Percentiles rank a stretch among this genome's conserved stretches.
These are phyloP conservation scores for Rosellinia necatrix DNA, from an alignment of 2,329 filamentous ascomycete species.

Conservation along the genomic window DNA sequence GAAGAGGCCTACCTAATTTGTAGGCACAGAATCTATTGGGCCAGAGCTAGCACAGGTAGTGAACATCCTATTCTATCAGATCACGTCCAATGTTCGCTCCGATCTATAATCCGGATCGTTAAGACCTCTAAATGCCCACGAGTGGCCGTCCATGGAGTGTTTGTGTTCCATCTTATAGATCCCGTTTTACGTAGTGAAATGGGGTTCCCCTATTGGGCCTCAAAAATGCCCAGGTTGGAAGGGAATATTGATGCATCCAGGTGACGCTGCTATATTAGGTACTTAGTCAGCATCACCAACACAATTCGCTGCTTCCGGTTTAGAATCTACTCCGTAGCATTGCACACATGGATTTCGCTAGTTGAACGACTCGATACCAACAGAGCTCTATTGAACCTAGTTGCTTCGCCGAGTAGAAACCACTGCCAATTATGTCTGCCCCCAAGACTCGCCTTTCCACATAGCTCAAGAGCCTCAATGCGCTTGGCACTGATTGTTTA, in stretches of 20 bases:
- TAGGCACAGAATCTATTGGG: conserved; percentile 2
- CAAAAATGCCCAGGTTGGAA: too few species aligned
- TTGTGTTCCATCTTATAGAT: not conserved
- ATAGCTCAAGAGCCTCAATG: conserved; percentile 1
- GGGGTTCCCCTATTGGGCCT: not conserved
- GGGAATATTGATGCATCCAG: too few species aligned
- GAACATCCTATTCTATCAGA: too few species aligned
- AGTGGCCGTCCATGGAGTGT: not conserved
- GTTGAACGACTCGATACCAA: not conserved
- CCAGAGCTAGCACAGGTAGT: too few species aligned
- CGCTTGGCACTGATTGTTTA: conserved; percentile 1
- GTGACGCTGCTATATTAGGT: too few species aligned
- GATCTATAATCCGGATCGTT: not conserved
- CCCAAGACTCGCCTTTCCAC: conserved; percentile 4
- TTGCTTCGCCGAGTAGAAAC: not conserved
- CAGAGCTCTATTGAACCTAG: not conserved
- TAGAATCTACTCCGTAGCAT: not conserved
- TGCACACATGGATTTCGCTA: not conserved
- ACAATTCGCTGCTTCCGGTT: not conserved
- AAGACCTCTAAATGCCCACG: not conserved
- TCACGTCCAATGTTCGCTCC: not conserved
- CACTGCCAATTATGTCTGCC: not conserved
- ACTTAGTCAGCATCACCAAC: not conserved
- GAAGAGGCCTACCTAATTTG: not conserved
- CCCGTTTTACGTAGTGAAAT: not conserved